phyloP scores from a whole-genome alignment of 768 basidiomycete genomes.

The Tulasnella sp. region DNA sequence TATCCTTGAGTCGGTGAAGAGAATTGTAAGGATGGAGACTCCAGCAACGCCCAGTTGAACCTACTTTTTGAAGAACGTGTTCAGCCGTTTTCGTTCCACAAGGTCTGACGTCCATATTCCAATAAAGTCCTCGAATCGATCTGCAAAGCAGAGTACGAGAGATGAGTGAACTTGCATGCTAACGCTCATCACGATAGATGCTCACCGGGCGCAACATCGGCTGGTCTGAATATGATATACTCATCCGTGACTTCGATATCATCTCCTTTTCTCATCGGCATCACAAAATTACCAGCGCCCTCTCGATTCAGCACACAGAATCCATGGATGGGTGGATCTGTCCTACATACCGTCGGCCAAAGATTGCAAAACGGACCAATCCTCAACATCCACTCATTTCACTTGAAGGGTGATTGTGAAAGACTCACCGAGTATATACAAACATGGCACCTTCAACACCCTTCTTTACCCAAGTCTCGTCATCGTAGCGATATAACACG shows the following conservation, averaged over 20 bases:
- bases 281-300: slow-evolving; percentile 65
- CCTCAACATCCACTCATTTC: neutral
- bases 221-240: slow-evolving; percentile 62
- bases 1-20: slow-evolving; percentile 42
- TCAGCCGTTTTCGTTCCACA: slow-evolving; percentile 56
- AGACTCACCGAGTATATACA: slow-evolving; percentile 63
- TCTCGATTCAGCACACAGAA: slow-evolving; percentile 75
- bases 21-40: slow-evolving; percentile 31
- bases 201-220: slow-evolving; percentile 20
- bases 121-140: slow-evolving; percentile 30
- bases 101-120: slow-evolving; percentile 67
- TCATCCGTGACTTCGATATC: slow-evolving; percentile 46
- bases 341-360: no score
- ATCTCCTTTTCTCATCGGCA: slow-evolving; percentile 67
- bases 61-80: slow-evolving; percentile 56
- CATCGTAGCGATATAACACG: slow-evolving; percentile 34
- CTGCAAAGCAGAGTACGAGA: slow-evolving; percentile 28
- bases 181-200: neutral
- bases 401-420: neutral
- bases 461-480: slow-evolving; percentile 63
- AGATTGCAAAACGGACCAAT: slow-evolving; percentile 6
- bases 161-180: slow-evolving; percentile 41
- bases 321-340: slow-evolving; percentile 69
- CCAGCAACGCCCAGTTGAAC: no score
- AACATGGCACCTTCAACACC: slow-evolving; percentile 85